Evolutionary conservation across 2,329 filamentous ascomycete genomes (phyloP), one percentile per base, ranked within the genome.

Genomic region (Fusarium nisikadoi): DNA sequence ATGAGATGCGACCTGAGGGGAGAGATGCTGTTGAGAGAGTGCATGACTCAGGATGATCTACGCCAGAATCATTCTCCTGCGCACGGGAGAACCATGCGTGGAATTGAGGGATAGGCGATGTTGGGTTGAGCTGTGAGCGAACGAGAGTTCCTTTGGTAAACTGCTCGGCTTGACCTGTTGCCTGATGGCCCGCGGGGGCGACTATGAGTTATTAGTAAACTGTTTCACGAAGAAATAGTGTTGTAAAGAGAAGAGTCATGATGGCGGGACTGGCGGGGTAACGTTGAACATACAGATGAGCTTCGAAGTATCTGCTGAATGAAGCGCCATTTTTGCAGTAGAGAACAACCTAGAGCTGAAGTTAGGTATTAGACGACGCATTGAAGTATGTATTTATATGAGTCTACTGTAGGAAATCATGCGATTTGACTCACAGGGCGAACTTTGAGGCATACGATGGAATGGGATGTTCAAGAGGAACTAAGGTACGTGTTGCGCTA

Each of bases 41-140:
- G 78, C 94, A 94, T 2, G 96, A 93, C 82, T 99, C 96, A 3
- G 95, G 95, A 75, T 97, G 93, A 49, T 90, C 85, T 50, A 94
- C 88, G 31, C 75, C 77, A 8, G 84, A 79, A 14, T 84, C 78
- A 9, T 86, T 59, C 57, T 79, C 78, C 70, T 92, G 89, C 1
- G 95, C 93, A 67, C 91, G 87, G 17, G 88, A 86, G 87, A 97
- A 99, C 96, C 96, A 99, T 69, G 84, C 81, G 84, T 97, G 89
- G 86, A 98, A 99, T 84, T 98, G 96, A 36, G 86, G 85, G 64
- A 95, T 89, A 1, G 96, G 96, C 60, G 87, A 87, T 13, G 84
- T 62, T 3, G 86, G 78, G 75, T 89, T 81, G 23, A 97, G 89
- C 78, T 94, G 88, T 2, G 81, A 76, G 50, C 84, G 86, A 39